Evolutionary conservation across 257 asterid species (phyloP), one percentile per base, ranked within the genome.

Genomic region (Solanum corneliomulleri): DNA sequence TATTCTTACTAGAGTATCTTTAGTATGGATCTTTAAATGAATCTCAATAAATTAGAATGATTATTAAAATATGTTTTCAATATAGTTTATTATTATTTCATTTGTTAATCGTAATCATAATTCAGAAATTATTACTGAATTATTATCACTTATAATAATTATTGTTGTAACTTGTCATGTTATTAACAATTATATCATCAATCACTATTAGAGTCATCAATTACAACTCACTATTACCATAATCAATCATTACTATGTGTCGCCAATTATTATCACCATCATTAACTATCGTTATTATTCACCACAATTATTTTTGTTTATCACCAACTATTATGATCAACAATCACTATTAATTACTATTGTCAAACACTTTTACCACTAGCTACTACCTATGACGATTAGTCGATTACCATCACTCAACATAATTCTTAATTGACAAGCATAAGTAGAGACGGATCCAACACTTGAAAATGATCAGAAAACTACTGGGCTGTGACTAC

Each of bases 41-140:
- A 64, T 64, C 72, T 12, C 2, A 37, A 37, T 5, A 37, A 37
- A 15, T 49, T 49, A 15, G 60, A 15, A 49, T 49, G 3, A 13
- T 47, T 47, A 47, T 56, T 56, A 56, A 20, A 8, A 58, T 58
- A 14, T 35, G 37, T 35, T 35, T 35, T 35, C 6, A 35, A 35
- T 35, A 35, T 35, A 35, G 37, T 35, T 35, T 10, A 64, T 11
- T 16, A 64, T n/a, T 64, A n/a, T 29, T n/a, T 25, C 5, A 23
- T 9, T 9, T 23, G 27, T 3, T 3, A 21, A 60, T 1, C 0
- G 18, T n/a, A 2, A 2, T 6, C 1, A 6, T 37, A 7, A 37
- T 37, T 37, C 1, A 5, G 4, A 3, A 35, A 0, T 11, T 64
- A n/a, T n/a, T n/a, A n/a, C n/a, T n/a, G n/a, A n/a, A n/a, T n/a